These are phyloP conservation scores for Allomyces javanicus DNA, from an alignment of 192 early-diverging fungal species.

Conservation along the genomic window DNA sequence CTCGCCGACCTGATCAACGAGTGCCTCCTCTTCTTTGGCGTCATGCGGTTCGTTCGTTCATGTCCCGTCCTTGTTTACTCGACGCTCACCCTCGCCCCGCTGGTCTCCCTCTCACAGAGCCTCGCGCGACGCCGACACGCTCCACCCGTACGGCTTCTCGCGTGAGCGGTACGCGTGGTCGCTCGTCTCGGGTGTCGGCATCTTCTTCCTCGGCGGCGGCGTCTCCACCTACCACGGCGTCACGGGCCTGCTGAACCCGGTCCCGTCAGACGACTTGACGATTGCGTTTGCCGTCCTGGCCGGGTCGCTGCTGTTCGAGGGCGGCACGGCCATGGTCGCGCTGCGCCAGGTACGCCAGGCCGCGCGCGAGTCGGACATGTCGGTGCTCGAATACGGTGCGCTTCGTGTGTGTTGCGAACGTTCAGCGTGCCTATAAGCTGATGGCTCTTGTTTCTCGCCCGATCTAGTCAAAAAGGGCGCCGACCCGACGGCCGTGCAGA, in stretches of 20 bases:
- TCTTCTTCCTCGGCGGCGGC: slow-evolving; percentile 35
- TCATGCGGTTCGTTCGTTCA: not conserved
- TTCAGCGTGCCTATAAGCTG: too few relatives aligned
- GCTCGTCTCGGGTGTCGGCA: slow-evolving; percentile 24
- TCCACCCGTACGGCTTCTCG: slow-evolving; percentile 35
- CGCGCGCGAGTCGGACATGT: slow-evolving; percentile 20
- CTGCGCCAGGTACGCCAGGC: slow-evolving; percentile 4
- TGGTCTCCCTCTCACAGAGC: not conserved
- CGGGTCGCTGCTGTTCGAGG: slow-evolving; percentile 24
- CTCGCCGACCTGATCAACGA: not conserved
- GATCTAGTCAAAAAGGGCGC: too few relatives aligned
- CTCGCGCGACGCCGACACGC: slow-evolving; percentile 11
- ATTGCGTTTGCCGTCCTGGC: slow-evolving; percentile 18
- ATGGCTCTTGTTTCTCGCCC: too few relatives aligned
- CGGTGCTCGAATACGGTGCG: not conserved
- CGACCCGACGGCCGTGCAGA: not conserved
- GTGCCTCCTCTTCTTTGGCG: not conserved
- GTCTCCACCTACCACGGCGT: slow-evolving; percentile 33
- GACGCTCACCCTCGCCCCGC: too few relatives aligned
- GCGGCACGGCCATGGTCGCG: slow-evolving; percentile 6
- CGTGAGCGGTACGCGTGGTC: slow-evolving; percentile 36
- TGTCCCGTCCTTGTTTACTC: not conserved
- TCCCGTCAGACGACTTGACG: slow-evolving; percentile 19
- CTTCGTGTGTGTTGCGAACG: too few relatives aligned
- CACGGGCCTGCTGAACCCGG: slow-evolving; percentile 17